Evolutionary conservation across 2,329 filamentous ascomycete genomes (phyloP).

Genomic region (Purpureocillium lavendulum): DNA sequence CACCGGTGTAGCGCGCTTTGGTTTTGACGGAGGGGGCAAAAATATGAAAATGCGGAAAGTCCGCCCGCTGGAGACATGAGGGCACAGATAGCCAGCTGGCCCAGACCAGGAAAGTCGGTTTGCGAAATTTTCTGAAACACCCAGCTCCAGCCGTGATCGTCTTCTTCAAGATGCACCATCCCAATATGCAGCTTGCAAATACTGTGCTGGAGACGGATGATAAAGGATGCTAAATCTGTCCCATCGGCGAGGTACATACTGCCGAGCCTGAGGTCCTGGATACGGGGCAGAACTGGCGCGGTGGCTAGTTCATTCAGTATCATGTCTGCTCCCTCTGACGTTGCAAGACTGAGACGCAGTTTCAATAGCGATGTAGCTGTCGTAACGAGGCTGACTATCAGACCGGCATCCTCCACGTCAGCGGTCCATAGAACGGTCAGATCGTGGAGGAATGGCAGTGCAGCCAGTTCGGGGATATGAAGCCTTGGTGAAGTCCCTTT

Average conservation of each 20-base stretch:
- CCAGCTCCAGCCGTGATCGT: not conserved
- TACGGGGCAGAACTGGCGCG: not conserved
- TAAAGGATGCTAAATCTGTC: not conserved
- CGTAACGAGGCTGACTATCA: not conserved
- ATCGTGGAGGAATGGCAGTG: not conserved
- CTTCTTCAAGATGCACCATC: not conserved
- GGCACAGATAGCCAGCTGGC: not conserved
- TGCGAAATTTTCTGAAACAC: not conserved
- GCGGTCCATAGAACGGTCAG: not conserved
- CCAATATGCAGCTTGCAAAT: not conserved
- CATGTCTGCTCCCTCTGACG: not conserved
- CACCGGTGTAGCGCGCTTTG: not conserved
- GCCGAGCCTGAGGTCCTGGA: not conserved
- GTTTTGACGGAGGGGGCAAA: not conserved
- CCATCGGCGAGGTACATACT: not conserved
- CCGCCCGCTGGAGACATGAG: not conserved
- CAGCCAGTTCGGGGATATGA: not conserved
- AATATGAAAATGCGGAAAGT: not conserved
- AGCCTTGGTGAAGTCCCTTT: not conserved
- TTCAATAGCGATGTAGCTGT: not conserved
- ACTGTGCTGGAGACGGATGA: not conserved
- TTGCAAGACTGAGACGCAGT: not conserved
- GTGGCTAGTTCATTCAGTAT: not conserved
- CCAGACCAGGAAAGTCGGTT: not conserved
- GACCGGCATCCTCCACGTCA: not conserved